Evolutionary conservation across 2,329 filamentous ascomycete species (phyloP).

Genomic region (Proliferodiscus dingleyae): DNA sequence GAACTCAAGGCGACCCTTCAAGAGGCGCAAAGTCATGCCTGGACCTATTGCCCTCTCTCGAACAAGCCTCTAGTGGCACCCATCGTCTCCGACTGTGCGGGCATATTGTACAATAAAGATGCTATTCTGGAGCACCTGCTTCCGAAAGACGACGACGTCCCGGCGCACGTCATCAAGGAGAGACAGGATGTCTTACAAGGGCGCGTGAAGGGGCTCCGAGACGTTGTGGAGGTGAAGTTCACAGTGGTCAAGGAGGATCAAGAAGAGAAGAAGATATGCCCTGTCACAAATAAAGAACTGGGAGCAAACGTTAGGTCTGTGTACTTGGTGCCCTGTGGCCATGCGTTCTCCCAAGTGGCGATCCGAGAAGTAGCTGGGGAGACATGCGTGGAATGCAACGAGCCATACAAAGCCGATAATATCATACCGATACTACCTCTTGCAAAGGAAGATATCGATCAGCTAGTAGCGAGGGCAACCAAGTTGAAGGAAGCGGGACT

Average conservation of each 20-base stretch:
- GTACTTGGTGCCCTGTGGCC: conserved; percentile 90
- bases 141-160: conserved; percentile 47
- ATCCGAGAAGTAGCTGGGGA: conserved; percentile 73
- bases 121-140: conserved; percentile 69
- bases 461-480: conserved; percentile 60
- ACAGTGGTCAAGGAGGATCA: conserved; percentile 40
- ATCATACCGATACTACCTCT: conserved; percentile 78
- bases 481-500: conserved; percentile 68
- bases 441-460: conserved; percentile 63
- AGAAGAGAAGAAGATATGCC: conserved; percentile 69
- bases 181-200: conserved; percentile 57
- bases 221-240: conserved; percentile 84
- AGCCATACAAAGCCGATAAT: conserved; percentile 66
- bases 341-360: conserved; percentile 84
- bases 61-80: conserved; percentile 61
- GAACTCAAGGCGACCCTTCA: conserved; percentile 85
- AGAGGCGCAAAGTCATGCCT: conserved; percentile 80
- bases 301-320: conserved; percentile 75
- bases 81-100: conserved; percentile 78
- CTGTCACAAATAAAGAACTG: conserved; percentile 79
- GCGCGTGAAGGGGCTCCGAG: conserved; percentile 71
- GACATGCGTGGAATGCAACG: conserved; percentile 67
- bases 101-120: conserved; percentile 92
- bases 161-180: conserved; percentile 37
- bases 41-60: conserved; percentile 84